phyloP scores from a whole-genome alignment of 208 protist species.

The Leishmania lainsoni region DNA sequence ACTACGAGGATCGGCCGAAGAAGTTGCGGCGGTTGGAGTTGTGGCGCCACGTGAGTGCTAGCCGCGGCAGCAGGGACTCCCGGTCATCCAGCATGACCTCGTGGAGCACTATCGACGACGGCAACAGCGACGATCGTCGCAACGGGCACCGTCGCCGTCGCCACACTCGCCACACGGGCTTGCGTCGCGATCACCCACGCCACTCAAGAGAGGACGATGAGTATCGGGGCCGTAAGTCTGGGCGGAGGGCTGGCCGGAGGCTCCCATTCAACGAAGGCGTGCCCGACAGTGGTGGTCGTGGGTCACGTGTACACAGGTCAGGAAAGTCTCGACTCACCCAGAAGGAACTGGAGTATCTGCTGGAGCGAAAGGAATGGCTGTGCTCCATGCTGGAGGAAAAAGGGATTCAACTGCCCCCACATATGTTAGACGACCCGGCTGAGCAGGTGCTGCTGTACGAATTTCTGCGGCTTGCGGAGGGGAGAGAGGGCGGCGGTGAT shows the following conservation, averaged over 20 bases:
- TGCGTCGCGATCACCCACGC: constrained; percentile 14
- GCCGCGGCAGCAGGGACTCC: constrained; percentile 9
- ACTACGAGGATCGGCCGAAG: constrained; percentile 34
- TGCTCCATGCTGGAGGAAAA: constrained; percentile 40
- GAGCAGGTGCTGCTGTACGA: constrained; percentile 55
- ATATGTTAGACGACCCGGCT: constrained; percentile 38
- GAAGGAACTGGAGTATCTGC: constrained; percentile 39
- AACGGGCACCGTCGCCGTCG: constrained; percentile 22
- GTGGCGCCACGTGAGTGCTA: constrained; percentile 17
- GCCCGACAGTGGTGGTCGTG: background rate
- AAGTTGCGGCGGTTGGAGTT: constrained; percentile 40
- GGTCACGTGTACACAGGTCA: background rate
- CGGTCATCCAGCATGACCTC: constrained; percentile 34
- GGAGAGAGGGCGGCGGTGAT: constrained; percentile 13
- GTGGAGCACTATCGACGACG: constrained; percentile 41
- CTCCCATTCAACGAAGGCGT: background rate
- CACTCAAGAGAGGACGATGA: background rate
- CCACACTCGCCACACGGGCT: constrained; percentile 21
- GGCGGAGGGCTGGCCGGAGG: background rate
- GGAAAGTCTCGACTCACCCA: constrained; percentile 20
- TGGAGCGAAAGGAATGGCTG: constrained; percentile 44
- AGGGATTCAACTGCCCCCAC: constrained; percentile 43
- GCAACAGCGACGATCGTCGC: constrained; percentile 15
- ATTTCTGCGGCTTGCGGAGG: constrained; percentile 46
- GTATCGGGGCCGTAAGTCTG: background rate